Evolutionary conservation across 2,329 filamentous ascomycete species (phyloP).

Genomic region (Gnomoniopsis smithogilvyi): DNA sequence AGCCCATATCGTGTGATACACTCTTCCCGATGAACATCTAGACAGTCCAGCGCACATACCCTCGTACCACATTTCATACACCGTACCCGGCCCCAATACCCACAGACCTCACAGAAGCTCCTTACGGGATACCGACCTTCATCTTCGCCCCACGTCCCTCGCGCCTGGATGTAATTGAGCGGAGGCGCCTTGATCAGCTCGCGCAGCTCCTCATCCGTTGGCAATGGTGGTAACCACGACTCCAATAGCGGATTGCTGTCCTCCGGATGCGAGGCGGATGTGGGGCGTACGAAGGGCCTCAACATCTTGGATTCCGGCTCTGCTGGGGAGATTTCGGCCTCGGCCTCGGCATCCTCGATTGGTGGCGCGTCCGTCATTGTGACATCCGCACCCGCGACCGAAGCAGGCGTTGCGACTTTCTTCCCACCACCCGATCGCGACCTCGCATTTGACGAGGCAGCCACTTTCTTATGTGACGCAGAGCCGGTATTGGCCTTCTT

Average conservation of each 20-base stretch:
- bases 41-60: slow-evolving; percentile 74
- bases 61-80: slow-evolving; percentile 76
- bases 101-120: slow-evolving; percentile 74
- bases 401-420: slow-evolving; percentile 7
- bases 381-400: slow-evolving; percentile 26
- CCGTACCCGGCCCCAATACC: slow-evolving; percentile 74
- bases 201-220: slow-evolving; percentile 60
- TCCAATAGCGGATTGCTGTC: slow-evolving; percentile 58
- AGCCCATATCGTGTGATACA: slow-evolving; percentile 63
- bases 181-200: slow-evolving; percentile 62
- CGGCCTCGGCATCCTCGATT: slow-evolving; percentile 9
- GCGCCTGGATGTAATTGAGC: slow-evolving; percentile 64
- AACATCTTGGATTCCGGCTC: slow-evolving; percentile 31
- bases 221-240: slow-evolving; percentile 55
- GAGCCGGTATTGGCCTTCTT: not conserved
- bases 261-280: slow-evolving; percentile 39
- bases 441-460: slow-evolving; percentile 3
- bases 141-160: slow-evolving; percentile 41
- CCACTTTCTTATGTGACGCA: slow-evolving; percentile 11
- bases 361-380: slow-evolving; percentile 38
- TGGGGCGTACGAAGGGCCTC: slow-evolving; percentile 28
- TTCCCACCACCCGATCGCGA: slow-evolving; percentile 6
- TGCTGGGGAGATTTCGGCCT: slow-evolving; percentile 23
- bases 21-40: slow-evolving; percentile 69
- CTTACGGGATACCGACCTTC: slow-evolving; percentile 23